Evolutionary conservation across 2,329 filamentous ascomycete species (phyloP), one percentile per base, ranked within the genome.

Genomic region (Sporothrix brunneoviolacea): DNA sequence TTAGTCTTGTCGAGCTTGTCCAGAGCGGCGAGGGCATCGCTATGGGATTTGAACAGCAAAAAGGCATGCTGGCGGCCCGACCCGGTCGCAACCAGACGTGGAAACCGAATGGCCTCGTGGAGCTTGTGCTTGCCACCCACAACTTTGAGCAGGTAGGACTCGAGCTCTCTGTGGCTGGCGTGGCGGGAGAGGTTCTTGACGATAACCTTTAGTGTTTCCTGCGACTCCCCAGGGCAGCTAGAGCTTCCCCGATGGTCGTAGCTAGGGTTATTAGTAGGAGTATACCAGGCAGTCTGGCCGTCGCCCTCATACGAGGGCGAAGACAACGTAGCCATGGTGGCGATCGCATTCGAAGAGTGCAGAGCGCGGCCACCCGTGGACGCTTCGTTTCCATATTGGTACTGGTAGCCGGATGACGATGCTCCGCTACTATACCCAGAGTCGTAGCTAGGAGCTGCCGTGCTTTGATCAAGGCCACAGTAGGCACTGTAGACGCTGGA

Each of bases 141-240:
- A 2, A 36, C 43, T 4, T 30, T 3, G 21, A 38, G 21, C 24
- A 55, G 42, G 13, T 27, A 53, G 1, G 21, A 5, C 16, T 54
- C 44, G 15, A 55, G 35, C n/a, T 54, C 47, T 8, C 28, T 27
- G 24, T 8, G 28, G 47, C 19, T 38, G 4, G 49, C 46, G 13
- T 54, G 52, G n/a, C 51, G 51, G 9, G 54, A 54, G 13, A 57
- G 24, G 19, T 51, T 51, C 40, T 48, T 51, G 36, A 57, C 55
- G 4, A 55, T 16, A 6, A 57, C 30, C 38, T 54, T 55, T 48
- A 47, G 33, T 0, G 36, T 38, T 4, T 47, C 45, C 21, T 9
- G 6, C 10, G 12, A 8, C 27, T 10, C 16, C 3, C n/a, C 39
- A 9, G 35, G 6, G 37, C 13, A n/a, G n/a, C n/a, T n/a, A n/a